Evolutionary conservation across 73 alveolate genomes (phyloP), one percentile per base, ranked within the genome.

Genomic region (Paramecium bursaria): DNA sequence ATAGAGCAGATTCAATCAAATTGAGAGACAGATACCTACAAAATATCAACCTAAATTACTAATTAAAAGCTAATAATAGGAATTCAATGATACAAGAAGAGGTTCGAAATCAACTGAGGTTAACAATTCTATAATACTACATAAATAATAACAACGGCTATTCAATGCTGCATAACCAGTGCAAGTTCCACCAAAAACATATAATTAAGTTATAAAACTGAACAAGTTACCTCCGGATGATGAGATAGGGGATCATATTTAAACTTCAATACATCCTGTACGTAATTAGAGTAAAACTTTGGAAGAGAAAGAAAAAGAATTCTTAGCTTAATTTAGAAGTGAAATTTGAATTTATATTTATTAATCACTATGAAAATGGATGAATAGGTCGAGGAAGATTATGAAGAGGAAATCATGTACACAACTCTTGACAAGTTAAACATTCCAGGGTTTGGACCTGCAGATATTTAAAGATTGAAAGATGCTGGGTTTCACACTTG

Each of bases 401-500:
- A 15, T 39, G 82, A 67, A 17, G 82, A 67, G 6, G 60, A 9
- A 1, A 35, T 67, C 22, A 15, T 22, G 6, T 67, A 67, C 33
- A 90, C 93, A 4, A 92, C 98, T 15, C 82, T 95, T 29, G 86
- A 88, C 48, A 74, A 86, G 49, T 93, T 95, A 27, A 95, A 92
- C 73, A 96, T 92, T 54, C 86, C 88, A 49, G 99, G 99, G 15
- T 91, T 96, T 48, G 92, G 88, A 30, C 90, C 91, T 1, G 92
- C 91, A 17, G 99, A 96, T 86, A 87, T 96, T n/a, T 73, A 92
- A 57, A 96, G 94, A 67, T 91, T 96, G 22, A 80, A 86, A 3
- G 99, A 96, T 30, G 98, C 98, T 23, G 99, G 99, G 25, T 94
- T 93, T 75, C 75, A 85, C 85, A 92, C 98, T 14, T 87, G 92